These are phyloP conservation scores for Protea cynaroides DNA, from an alignment of 164 flowering plant genomes.

Conservation along the genomic window DNA sequence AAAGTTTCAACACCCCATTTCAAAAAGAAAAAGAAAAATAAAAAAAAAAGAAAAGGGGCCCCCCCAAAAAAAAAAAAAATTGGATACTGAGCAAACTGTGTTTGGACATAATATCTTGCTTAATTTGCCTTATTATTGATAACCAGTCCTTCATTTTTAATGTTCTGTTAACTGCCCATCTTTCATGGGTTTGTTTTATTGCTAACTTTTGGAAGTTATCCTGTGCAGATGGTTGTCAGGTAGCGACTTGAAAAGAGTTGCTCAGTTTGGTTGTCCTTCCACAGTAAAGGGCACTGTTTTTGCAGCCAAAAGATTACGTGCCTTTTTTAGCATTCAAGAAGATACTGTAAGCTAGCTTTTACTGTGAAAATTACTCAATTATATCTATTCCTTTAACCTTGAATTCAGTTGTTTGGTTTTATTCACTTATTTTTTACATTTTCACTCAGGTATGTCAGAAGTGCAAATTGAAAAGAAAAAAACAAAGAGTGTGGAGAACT, in stretches of 20 bases:
- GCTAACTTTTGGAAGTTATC: neutral
- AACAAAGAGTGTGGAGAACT: constrained; percentile 31
- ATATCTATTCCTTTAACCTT: neutral
- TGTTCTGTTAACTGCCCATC: neutral
- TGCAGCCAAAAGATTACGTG: constrained; percentile 67
- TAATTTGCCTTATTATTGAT: neutral
- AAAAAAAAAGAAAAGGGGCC: too few relatives aligned
- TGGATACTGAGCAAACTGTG: too few relatives aligned
- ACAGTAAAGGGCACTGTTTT: constrained; percentile 32
- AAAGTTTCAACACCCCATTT: too few relatives aligned
- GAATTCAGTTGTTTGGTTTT: neutral
- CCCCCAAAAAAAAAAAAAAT: too few relatives aligned
- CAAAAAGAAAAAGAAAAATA: too few relatives aligned
- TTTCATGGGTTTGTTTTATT: neutral
- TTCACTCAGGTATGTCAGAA: constrained; percentile 55
- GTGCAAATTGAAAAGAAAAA: constrained; percentile 45
- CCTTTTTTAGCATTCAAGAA: constrained; percentile 57
- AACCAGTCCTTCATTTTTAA: neutral
- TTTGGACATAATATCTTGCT: neutral
- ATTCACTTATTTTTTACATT: constrained; percentile 4
- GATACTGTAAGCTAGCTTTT: constrained; percentile 41
- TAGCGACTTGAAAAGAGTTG: constrained; percentile 58
- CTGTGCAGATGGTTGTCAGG: constrained; percentile 69
- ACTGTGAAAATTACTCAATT: neutral
- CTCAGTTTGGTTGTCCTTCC: constrained; percentile 81